phyloP scores from a whole-genome alignment of 345 rosid species.

The Hibiscus trionum region DNA sequence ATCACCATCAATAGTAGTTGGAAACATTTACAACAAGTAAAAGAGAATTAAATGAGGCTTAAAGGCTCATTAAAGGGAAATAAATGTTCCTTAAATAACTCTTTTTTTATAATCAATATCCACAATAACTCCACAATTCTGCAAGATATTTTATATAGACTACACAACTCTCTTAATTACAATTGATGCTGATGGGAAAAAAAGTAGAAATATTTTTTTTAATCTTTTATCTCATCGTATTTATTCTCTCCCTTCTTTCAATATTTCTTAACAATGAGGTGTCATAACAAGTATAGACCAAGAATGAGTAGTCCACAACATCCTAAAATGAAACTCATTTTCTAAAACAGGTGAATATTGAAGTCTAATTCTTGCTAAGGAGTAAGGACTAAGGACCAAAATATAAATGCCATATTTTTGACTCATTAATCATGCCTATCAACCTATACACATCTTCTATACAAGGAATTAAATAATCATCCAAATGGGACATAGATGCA shows the following conservation, averaged over 20 bases:
- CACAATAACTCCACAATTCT: neutral
- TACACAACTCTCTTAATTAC: slow-evolving; percentile 2
- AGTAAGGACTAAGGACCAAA: neutral
- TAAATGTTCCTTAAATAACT: slow-evolving; percentile 3
- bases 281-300: neutral
- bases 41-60: neutral
- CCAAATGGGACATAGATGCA: neutral
- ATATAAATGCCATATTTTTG: neutral
- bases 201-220: neutral
- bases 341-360: neutral
- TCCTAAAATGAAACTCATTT: neutral
- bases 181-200: neutral
- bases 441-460: neutral
- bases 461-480: neutral
- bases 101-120: neutral
- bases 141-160: neutral
- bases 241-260: neutral
- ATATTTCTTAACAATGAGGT: neutral
- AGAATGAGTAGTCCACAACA: neutral
- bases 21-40: neutral
- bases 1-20: neutral
- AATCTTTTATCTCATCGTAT: neutral
- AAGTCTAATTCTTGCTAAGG: neutral
- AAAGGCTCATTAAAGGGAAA: neutral
- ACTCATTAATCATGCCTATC: neutral